Conservation (phyloP, 2,329 filamentous ascomycete species). For the Talaromyces atroroseus region DNA sequence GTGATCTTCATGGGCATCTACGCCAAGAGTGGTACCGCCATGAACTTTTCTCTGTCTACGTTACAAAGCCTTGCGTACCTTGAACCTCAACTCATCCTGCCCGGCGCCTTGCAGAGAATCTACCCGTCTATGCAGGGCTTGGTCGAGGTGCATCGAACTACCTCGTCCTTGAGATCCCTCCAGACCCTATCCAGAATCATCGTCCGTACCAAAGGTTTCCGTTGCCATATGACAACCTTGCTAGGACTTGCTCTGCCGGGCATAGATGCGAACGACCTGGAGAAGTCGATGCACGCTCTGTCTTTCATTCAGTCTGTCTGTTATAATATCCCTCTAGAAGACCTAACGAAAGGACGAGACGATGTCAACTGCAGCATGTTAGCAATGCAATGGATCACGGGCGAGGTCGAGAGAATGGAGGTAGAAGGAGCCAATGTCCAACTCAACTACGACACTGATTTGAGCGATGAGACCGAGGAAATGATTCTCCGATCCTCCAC, state of each 20-base stretch:
- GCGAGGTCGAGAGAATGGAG: constrained; percentile 91
- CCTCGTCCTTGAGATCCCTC: constrained; percentile 83
- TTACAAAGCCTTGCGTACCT: constrained; percentile 85
- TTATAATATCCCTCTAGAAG: constrained; percentile 89
- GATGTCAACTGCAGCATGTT: constrained; percentile 67
- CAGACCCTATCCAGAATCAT: constrained; percentile 91
- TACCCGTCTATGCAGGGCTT: constrained; percentile 95
- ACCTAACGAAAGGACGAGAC: constrained; percentile 64
- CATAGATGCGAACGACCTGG: constrained; percentile 94
- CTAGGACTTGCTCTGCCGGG: constrained; percentile 89
- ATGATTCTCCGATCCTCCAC: constrained; percentile 89
- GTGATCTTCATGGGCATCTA: constrained; percentile 98
- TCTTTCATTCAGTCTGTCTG: constrained; percentile 94
- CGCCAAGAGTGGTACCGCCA: constrained; percentile 85
- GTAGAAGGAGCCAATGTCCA: constrained; percentile 76
- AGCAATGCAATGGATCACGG: constrained; percentile 88
- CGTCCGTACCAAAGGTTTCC: constrained; percentile 88
- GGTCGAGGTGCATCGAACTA: constrained; percentile 94
- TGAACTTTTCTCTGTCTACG: constrained; percentile 85
- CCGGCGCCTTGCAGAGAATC: constrained; percentile 88
- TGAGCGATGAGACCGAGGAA: constrained; percentile 81
- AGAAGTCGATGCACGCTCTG: constrained; percentile 91
- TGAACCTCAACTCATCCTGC: constrained; percentile 85
- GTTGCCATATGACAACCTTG: constrained; percentile 90
- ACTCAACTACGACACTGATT: constrained; percentile 75